Evolutionary conservation across 2,329 filamentous ascomycete genomes (phyloP), one percentile per base, ranked within the genome.

Genomic region (Hawksworthiomyces lignivorus): DNA sequence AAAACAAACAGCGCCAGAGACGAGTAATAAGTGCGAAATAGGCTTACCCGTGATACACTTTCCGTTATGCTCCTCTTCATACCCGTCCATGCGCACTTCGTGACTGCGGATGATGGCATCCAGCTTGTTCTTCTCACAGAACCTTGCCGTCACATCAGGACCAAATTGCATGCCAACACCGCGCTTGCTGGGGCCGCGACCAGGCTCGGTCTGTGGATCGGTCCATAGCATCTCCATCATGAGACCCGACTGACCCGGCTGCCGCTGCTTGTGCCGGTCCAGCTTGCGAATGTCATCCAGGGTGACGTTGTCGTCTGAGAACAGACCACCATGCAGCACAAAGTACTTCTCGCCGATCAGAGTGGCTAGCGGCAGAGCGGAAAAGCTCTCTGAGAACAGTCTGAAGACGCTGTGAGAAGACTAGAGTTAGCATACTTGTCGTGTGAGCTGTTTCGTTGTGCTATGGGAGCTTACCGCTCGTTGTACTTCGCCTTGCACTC

Each of bases 161-260:
- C 92, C 92, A 55, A 98, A 98, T 60, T 97, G 89, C 65, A 97
- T 77, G 39, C 92, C 92, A 17, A 98, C 90, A 52, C 92, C 92
- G 59, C 92, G 80, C 73, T 98, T 98, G 70, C 88, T 95, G 33
- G 92, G 92, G 8, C 89, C 87, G 52, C 92, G 81, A 39, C 92
- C 92, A 21, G 84, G 81, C 53, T 80, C 73, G 1, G 84, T 75
- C 62, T 98, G 92, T 3, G 92, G 92, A 59, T 98, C 92, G 1
- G 92, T 97, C 92, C 92, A 98, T 35, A 98, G 76, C 92, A 98
- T 98, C 66, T 98, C 92, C 92, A 98, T 98, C 92, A 98, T 98
- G 54, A 98, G 68, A 12, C 92, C 92, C 36, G 84, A 69, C 62
- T 98, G 92, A 24, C 92, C 92, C 3, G 92, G 43, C 58, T 60